phyloP scores from a whole-genome alignment of 2,329 filamentous ascomycete species.

The Colletotrichum gloeosporioides region DNA sequence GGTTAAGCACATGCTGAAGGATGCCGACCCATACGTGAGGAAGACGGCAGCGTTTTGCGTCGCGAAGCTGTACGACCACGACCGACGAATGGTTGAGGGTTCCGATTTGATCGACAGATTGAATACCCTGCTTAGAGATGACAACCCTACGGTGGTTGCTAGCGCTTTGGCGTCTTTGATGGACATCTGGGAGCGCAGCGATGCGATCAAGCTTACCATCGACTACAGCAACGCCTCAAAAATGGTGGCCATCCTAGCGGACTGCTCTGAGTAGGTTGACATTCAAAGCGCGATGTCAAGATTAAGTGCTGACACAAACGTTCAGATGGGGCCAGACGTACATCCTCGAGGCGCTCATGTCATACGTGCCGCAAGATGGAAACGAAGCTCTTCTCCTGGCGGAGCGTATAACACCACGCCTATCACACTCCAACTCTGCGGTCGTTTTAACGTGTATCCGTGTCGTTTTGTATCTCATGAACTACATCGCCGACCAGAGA shows the following conservation, averaged over 20 bases:
- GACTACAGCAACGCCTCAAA: conserved; percentile 98
- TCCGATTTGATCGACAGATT: conserved; percentile 92
- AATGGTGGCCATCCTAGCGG: conserved; percentile 93
- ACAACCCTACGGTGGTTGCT: conserved; percentile 96
- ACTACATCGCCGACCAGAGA: conserved; percentile 93
- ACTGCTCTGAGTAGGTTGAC: conserved; percentile 87
- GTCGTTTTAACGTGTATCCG: conserved; percentile 96
- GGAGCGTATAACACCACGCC: conserved; percentile 90
- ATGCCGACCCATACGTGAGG: conserved; percentile 92
- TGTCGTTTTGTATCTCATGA: conserved; percentile 97
- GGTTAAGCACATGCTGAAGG: conserved; percentile 82
- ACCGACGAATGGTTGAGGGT: conserved; percentile 84
- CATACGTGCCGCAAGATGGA: conserved; percentile 92
- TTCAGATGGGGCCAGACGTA: conserved; percentile 96
- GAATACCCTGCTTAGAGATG: conserved; percentile 88
- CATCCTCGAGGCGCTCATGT: conserved; percentile 96
- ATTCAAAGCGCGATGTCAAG: neutral
- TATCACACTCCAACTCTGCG: conserved; percentile 96
- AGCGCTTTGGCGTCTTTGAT: conserved; percentile 90
- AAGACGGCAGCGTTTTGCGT: conserved; percentile 97
- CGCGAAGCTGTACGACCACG: conserved; percentile 97
- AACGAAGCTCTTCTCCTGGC: conserved; percentile 88
- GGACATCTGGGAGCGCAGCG: conserved; percentile 98
- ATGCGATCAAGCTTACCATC: conserved; percentile 96
- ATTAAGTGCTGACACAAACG: conserved; percentile 12